Evolutionary conservation across 1,284 basidiomycete genomes (phyloP).

Genomic region (Moniliophthora roreri): DNA sequence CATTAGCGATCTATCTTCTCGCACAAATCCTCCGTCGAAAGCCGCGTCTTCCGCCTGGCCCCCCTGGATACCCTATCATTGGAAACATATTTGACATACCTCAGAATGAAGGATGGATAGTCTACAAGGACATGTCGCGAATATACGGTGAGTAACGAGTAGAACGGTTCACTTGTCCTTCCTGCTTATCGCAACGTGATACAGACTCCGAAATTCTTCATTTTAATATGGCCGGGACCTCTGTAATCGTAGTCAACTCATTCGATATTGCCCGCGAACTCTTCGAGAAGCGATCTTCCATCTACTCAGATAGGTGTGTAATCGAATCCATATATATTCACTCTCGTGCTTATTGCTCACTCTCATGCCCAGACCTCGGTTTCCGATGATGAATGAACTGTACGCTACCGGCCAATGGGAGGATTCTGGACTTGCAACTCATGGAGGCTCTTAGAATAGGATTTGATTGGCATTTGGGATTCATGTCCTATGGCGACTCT

Average conservation of each 20-base stretch:
- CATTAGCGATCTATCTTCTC: no score
- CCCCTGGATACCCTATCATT: slow-evolving; percentile 1
- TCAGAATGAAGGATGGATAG: background rate
- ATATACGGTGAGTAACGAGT: background rate
- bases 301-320: background rate
- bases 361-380: background rate
- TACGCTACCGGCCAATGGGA: background rate
- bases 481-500: background rate
- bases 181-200: no score
- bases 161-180: no score
- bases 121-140: background rate
- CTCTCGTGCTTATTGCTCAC: no score
- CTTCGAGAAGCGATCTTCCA: slow-evolving; percentile 1
- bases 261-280: slow-evolving; percentile 4
- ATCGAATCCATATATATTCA: no score
- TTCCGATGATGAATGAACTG: slow-evolving; percentile 5
- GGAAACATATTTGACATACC: slow-evolving; percentile 7
- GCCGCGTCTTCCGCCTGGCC: slow-evolving; percentile 10
- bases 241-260: slow-evolving; percentile 1
- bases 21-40: no score
- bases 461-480: slow-evolving; percentile 1
- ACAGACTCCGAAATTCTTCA: no score
- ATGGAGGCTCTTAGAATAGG: background rate
- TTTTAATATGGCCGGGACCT: no score
- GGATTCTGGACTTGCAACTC: background rate